Base-by-base conservation (phyloP, 352 stramenopile species). In the Pythium phragmiticola region DNA sequence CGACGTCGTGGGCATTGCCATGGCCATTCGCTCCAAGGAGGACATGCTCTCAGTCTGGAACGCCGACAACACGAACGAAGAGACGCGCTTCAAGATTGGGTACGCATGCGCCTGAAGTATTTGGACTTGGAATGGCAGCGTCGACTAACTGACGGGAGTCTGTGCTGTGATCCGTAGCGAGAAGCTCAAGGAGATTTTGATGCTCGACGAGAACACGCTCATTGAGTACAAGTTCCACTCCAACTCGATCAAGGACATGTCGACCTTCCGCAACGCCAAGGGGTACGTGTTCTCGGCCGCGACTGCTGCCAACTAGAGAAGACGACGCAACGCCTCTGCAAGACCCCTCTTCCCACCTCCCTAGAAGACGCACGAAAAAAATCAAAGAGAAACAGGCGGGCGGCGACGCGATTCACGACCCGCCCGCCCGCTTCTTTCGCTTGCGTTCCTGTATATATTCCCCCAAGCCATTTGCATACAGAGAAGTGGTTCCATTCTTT, bases 181-280 rank as follows among this genome's bases (percentile, higher is more conserved):
- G 72, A 96, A 95, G 72, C 87, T 98, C 52, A 97, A 97, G 78
- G 85, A 97, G 74, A 95, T 98, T 60, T 76, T 98, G 50, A 95
- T 96, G 81, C 79, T 98, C 42, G 92, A 98, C 74, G 89, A 90
- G 43, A 96, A 95, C 71, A 98, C 92, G 63, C 80, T 98, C 60
- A 95, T 98, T 58, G 92, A 98, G 77, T 98, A 98, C 84, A 98
- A 98, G 77, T 93, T 97, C 72, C 90, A 97, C 77, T 77, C 89
- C 36, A 92, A 95, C 73, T 95, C 84, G 70, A 94, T 98, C 70
- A 80, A 90, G 57, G 92, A 98, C 77, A 96, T 96, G 83, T 96
- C 87, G 58, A 97, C 92, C 16, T 98, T 97, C 78, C 86, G 92
- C 63, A 97, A 97, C 70, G 90, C 90, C 61, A 96, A 97, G 79